Evolutionary conservation across 345 rosid genomes (phyloP).

Genomic region (Salix arbutifolia): DNA sequence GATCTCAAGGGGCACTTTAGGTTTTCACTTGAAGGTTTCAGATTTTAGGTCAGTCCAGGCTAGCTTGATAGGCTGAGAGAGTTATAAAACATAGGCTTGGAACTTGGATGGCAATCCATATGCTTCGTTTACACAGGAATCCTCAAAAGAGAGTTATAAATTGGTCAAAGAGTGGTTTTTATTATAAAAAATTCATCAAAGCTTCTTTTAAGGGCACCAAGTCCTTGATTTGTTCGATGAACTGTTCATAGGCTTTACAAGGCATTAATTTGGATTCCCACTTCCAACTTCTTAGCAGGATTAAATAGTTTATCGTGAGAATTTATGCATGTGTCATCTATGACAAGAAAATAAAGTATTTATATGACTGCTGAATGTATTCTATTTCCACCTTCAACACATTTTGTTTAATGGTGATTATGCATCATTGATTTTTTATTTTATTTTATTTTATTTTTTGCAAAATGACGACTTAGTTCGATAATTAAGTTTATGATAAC

Average conservation of each 20-base stretch:
- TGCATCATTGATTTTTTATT: background rate
- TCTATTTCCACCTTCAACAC: background rate
- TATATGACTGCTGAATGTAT: background rate
- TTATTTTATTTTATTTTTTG: too few relatives aligned
- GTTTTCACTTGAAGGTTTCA: background rate
- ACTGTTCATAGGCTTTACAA: slow-evolving; percentile 5
- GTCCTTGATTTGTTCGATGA: slow-evolving; percentile 12
- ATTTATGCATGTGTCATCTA: background rate
- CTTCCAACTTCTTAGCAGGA: background rate
- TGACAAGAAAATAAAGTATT: background rate
- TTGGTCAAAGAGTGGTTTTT: background rate
- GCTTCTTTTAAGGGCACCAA: slow-evolving; percentile 1
- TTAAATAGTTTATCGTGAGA: background rate
- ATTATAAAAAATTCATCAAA: background rate
- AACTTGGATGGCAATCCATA: too few relatives aligned
- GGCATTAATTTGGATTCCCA: background rate
- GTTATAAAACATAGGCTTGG: too few relatives aligned
- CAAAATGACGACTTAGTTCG: too few relatives aligned
- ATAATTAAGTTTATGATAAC: too few relatives aligned
- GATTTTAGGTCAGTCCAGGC: too few relatives aligned
- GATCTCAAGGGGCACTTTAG: background rate
- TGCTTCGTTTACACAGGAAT: background rate
- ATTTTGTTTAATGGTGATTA: background rate
- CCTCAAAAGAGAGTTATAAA: background rate
- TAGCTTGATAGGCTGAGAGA: too few relatives aligned